Evolutionary conservation across 1,284 basidiomycete genomes (phyloP).

Genomic region (Microbotryum silenes-acaulis): DNA sequence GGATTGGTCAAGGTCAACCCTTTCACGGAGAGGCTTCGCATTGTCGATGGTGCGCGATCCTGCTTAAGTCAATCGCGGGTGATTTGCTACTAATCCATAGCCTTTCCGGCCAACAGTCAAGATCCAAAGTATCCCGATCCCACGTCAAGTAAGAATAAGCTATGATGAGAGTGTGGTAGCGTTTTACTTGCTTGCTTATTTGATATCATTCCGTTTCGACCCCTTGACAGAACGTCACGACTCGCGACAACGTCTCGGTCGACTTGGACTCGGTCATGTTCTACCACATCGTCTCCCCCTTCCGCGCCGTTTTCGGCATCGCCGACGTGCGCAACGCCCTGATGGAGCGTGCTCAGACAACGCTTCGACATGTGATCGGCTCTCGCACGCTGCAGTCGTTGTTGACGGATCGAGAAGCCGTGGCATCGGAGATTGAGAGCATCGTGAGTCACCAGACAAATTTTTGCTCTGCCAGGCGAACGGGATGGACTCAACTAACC

Average conservation of each 20-base stretch:
- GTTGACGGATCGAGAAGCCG: conserved; percentile 77
- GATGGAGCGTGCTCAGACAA: conserved; percentile 89
- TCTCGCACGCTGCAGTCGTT: conserved; percentile 47
- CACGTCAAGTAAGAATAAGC: conserved; percentile 55
- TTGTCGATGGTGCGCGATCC: conserved; percentile 50
- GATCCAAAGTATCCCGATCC: conserved; percentile 82
- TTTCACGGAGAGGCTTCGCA: conserved; percentile 72
- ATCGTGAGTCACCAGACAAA: conserved; percentile 53
- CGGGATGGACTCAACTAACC: conserved; percentile 2
- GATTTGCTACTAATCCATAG: too few species aligned
- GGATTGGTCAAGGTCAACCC: conserved; percentile 73
- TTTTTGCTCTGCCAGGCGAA: background rate
- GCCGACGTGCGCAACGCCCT: conserved; percentile 77
- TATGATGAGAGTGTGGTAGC: conserved; percentile 41
- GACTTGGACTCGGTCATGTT: conserved; percentile 83
- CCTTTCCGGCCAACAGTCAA: conserved; percentile 51
- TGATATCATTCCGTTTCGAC: conserved; percentile 1
- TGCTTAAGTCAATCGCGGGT: too few species aligned
- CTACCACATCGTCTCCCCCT: conserved; percentile 58
- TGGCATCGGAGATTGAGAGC: conserved; percentile 90
- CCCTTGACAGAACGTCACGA: conserved; percentile 42
- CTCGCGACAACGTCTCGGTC: conserved; percentile 75
- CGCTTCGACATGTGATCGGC: conserved; percentile 77
- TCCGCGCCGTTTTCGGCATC: conserved; percentile 88
- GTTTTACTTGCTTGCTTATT: conserved; percentile 38